Percentiles rank a stretch among this genome's conserved stretches.
Conservation (phyloP, 1,139 yeast species). For the Diutina mesorugosa region DNA sequence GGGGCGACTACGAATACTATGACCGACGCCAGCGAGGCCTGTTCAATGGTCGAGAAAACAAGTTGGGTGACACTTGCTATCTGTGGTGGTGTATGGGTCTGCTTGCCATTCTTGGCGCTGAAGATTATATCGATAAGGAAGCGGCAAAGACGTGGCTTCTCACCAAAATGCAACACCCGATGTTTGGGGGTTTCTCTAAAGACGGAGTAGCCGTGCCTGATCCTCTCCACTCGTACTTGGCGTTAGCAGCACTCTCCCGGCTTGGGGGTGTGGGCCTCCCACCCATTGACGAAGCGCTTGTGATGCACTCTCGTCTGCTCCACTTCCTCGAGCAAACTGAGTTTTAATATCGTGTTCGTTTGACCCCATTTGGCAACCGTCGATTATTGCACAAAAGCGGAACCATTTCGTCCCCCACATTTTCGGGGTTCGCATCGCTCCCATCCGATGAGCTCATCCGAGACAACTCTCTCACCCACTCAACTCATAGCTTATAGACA, state of each 20-base stretch:
- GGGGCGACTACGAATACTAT: conserved; percentile 19
- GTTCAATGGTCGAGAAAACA: conserved; percentile 79
- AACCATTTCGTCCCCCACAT: too few species aligned
- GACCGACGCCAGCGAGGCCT: conserved; percentile 5
- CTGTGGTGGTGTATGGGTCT: conserved; percentile 79
- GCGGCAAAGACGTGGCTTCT: conserved; percentile 36
- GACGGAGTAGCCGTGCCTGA: conserved; percentile 51
- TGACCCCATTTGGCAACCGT: too few species aligned
- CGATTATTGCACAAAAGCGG: too few species aligned
- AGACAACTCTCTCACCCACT: too few species aligned
- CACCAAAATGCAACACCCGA: conserved; percentile 43
- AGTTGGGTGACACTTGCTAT: conserved; percentile 83
- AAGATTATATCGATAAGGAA: conserved; percentile 20
- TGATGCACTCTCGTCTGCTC: conserved; percentile 9
- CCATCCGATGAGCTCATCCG: too few species aligned
- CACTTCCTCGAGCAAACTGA: neutral
- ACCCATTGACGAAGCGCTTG: conserved; percentile 15
- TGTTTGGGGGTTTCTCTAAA: conserved; percentile 80
- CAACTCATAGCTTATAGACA: too few species aligned
- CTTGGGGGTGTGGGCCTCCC: conserved; percentile 11
- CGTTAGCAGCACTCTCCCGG: conserved; percentile 43
- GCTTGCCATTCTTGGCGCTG: conserved; percentile 13
- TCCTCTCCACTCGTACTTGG: conserved; percentile 55
- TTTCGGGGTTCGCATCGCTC: too few species aligned
- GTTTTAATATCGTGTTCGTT: neutral